Conservation (phyloP, 2,329 filamentous ascomycete species). For the Trichoderma lentiforme region DNA sequence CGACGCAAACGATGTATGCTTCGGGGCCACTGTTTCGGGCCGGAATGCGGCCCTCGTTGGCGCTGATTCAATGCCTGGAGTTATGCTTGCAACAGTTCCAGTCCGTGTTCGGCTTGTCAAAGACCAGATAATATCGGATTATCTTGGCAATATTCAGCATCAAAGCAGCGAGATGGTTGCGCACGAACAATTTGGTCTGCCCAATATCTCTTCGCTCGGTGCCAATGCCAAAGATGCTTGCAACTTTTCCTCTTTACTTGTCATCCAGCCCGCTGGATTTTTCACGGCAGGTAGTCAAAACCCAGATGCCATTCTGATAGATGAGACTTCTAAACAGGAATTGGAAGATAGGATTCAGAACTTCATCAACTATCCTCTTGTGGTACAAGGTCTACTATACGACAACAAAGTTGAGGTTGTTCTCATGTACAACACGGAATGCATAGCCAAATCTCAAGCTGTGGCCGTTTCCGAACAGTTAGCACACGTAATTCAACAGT, state of each 20-base stretch:
- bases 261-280: slow-evolving; percentile 16
- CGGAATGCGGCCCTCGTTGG: slow-evolving; percentile 3
- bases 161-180: slow-evolving; percentile 24
- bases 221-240: slow-evolving; percentile 18
- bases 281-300: background rate
- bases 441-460: background rate
- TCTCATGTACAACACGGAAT: background rate
- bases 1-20: slow-evolving; percentile 20
- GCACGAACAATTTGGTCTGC: slow-evolving; percentile 28
- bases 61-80: slow-evolving; percentile 5
- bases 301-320: background rate
- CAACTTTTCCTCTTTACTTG: slow-evolving; percentile 15
- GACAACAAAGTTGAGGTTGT: slow-evolving; percentile 6
- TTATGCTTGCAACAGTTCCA: slow-evolving; percentile 5
- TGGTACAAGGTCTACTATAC: background rate
- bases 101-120: background rate
- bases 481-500: background rate
- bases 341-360: background rate
- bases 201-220: slow-evolving; percentile 26
- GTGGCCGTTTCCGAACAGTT: slow-evolving; percentile 1
- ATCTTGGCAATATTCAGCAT: slow-evolving; percentile 23
- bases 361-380: slow-evolving; percentile 10
- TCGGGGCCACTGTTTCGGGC: slow-evolving; percentile 23
- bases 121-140: slow-evolving; percentile 9
- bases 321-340: background rate